Percentiles rank a stretch among this genome's conserved stretches.
phyloP scores from a whole-genome alignment of 2,329 filamentous ascomycete species.

The Zalaria obscura region DNA sequence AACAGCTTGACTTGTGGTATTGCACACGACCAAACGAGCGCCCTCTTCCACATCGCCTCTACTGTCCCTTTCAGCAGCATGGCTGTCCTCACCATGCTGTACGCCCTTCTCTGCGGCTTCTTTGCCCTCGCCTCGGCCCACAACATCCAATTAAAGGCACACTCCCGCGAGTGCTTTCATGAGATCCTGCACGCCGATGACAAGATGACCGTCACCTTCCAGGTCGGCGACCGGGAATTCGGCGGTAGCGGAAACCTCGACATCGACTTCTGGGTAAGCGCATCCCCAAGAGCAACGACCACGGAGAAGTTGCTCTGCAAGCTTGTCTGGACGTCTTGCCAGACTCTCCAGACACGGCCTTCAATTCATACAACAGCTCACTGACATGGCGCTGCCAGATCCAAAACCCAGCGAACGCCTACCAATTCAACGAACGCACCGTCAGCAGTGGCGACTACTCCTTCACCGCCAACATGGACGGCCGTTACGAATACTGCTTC shows the following conservation, averaged over 20 bases:
- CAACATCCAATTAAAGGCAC: constrained; percentile 88
- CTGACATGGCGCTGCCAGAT: constrained; percentile 37
- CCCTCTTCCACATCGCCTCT: too few species aligned
- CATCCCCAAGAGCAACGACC: background rate
- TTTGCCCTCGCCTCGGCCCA: constrained; percentile 59
- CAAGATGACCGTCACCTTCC: constrained; percentile 94
- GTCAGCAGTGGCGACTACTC: constrained; percentile 87
- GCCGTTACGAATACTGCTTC: constrained; percentile 93
- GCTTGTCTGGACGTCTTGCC: too few species aligned
- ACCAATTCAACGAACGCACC: constrained; percentile 66
- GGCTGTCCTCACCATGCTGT: constrained; percentile 19
- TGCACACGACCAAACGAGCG: too few species aligned
- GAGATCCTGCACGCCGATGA: constrained; percentile 85
- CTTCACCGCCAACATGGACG: constrained; percentile 73
- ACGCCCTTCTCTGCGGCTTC: constrained; percentile 38
- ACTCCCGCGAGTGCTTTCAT: constrained; percentile 96
- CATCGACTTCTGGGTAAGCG: constrained; percentile 89
- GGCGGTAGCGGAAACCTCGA: constrained; percentile 88
- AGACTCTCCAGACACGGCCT: too few species aligned
- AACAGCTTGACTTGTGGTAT: too few species aligned
- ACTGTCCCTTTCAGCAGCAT: constrained; percentile 7
- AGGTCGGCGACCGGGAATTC: constrained; percentile 94
- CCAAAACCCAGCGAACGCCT: constrained; percentile 59
- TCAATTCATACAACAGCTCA: background rate
- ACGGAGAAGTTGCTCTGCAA: too few species aligned